Percentiles rank a stretch among this genome's conserved stretches.
These are phyloP conservation scores for Beauveria sp. DNA, from an alignment of 2,329 filamentous ascomycete species.

Conservation along the genomic window DNA sequence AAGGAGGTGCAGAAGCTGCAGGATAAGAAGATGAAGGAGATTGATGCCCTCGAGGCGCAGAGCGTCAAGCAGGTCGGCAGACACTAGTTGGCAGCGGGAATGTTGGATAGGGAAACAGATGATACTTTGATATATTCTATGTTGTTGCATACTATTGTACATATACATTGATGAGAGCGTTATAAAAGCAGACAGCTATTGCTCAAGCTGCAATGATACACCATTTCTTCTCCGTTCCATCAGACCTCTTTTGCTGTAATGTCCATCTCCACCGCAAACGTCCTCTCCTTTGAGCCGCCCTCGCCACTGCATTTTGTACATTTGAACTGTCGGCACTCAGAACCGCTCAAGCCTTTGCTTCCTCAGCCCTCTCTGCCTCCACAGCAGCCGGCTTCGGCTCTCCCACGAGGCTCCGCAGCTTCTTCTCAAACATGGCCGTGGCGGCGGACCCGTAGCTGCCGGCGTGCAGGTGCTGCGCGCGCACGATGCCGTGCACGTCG, in stretches of 20 bases:
- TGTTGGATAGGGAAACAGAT: neutral
- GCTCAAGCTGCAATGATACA: neutral
- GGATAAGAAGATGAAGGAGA: slow-evolving; percentile 44
- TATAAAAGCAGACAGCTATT: neutral
- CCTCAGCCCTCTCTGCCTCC: neutral
- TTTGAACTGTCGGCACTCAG: neutral
- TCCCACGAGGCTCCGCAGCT: slow-evolving; percentile 25
- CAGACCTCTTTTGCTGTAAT: neutral
- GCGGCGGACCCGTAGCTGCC: slow-evolving; percentile 28
- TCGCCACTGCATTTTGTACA: neutral
- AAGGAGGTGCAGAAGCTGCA: slow-evolving; percentile 41
- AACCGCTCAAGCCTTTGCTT: neutral
- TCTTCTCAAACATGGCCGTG: slow-evolving; percentile 31
- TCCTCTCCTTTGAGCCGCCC: neutral
- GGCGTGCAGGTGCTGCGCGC: slow-evolving; percentile 29
- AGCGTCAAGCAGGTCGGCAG: slow-evolving; percentile 33
- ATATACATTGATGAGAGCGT: slow-evolving; percentile 10
- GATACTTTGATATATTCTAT: neutral
- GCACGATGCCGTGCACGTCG: slow-evolving; percentile 26
- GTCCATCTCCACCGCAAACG: neutral
- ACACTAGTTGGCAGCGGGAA: slow-evolving; percentile 7
- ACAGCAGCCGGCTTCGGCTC: neutral
- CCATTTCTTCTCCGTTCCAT: neutral
- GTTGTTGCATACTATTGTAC: slow-evolving; percentile 12
- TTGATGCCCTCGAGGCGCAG: slow-evolving; percentile 43